Conservation (phyloP, 2,329 filamentous ascomycete species). For the Scedosporium boydii region DNA sequence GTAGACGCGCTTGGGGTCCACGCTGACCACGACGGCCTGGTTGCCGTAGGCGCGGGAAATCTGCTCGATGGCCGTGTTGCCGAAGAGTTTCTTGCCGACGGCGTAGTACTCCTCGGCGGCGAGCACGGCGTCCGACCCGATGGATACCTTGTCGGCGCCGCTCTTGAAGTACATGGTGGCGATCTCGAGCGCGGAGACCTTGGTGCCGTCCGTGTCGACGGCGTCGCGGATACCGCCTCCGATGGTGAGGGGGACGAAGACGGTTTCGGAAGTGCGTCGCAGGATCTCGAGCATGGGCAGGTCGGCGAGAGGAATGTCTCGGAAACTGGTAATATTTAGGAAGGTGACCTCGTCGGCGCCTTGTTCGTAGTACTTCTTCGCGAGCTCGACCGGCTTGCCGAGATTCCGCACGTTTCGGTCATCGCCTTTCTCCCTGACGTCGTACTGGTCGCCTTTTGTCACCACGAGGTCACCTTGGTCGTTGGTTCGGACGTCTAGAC, state of each 20-base stretch:
- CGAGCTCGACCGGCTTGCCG: slow-evolving; percentile 94
- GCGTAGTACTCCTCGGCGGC: slow-evolving; percentile 88
- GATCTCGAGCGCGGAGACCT: slow-evolving; percentile 83
- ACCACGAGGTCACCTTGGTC: slow-evolving; percentile 92
- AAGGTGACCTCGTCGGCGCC: slow-evolving; percentile 96
- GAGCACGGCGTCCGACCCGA: slow-evolving; percentile 87
- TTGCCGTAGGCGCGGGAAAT: slow-evolving; percentile 91
- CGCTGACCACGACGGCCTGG: slow-evolving; percentile 91
- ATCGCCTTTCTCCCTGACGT: slow-evolving; percentile 79
- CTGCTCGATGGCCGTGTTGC: slow-evolving; percentile 87
- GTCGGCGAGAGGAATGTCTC: slow-evolving; percentile 86
- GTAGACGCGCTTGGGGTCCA: slow-evolving; percentile 90
- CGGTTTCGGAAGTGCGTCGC: slow-evolving; percentile 73
- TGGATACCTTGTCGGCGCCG: slow-evolving; percentile 94
- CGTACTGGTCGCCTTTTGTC: slow-evolving; percentile 97
- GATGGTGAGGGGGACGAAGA: slow-evolving; percentile 93
- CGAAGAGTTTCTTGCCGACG: slow-evolving; percentile 57
- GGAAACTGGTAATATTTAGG: slow-evolving; percentile 96
- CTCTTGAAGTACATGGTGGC: slow-evolving; percentile 96
- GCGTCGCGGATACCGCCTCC: slow-evolving; percentile 94
- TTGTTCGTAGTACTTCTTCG: slow-evolving; percentile 87
- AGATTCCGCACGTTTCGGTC: slow-evolving; percentile 71
- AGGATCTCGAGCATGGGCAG: slow-evolving; percentile 94
- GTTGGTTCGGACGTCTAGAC: slow-evolving; percentile 89
- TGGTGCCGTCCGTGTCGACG: slow-evolving; percentile 76